Conservation (phyloP, 2,329 filamentous ascomycete genomes). For the Ophiostoma angusticollis region DNA sequence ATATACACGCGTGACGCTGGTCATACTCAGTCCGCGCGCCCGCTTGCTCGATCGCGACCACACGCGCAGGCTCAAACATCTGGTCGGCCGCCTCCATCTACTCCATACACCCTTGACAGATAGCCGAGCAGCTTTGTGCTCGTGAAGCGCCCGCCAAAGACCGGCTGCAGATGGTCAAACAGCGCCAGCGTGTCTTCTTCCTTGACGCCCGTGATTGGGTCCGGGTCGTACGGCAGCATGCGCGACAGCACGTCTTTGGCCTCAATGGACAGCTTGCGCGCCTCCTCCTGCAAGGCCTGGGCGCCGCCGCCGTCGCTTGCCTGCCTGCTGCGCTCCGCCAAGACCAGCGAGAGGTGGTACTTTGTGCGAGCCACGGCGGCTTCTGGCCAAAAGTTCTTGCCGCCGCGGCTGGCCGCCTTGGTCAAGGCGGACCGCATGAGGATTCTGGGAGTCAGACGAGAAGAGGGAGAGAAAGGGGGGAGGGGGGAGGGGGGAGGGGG, state of each 20-base stretch:
- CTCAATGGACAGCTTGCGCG: slow-evolving; percentile 8
- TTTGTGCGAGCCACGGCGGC: slow-evolving; percentile 11
- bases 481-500: neutral
- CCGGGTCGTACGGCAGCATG: slow-evolving; percentile 13
- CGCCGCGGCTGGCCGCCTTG: slow-evolving; percentile 6
- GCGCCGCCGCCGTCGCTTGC: too few species aligned
- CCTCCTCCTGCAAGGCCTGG: slow-evolving; percentile 4
- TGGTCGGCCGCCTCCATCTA: too few species aligned
- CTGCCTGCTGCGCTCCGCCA: slow-evolving; percentile 1
- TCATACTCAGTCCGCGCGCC: too few species aligned
- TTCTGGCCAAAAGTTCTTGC: slow-evolving; percentile 12
- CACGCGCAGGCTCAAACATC: too few species aligned
- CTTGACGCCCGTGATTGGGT: slow-evolving; percentile 9
- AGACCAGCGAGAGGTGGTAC: slow-evolving; percentile 12
- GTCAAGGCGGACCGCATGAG: slow-evolving; percentile 8
- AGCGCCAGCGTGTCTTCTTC: slow-evolving; percentile 12
- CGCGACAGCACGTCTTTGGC: slow-evolving; percentile 13
- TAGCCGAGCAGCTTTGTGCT: slow-evolving; percentile 11
- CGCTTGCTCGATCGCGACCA: too few species aligned
- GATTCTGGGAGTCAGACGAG: neutral
- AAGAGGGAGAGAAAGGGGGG: too few species aligned
- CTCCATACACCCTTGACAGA: slow-evolving; percentile 3
- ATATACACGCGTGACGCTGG: too few species aligned
- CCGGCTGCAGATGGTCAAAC: slow-evolving; percentile 14
- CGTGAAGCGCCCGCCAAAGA: slow-evolving; percentile 13